These are phyloP conservation scores for Tubosaeta sp. DNA, from an alignment of 768 basidiomycete species.

Conservation along the genomic window DNA sequence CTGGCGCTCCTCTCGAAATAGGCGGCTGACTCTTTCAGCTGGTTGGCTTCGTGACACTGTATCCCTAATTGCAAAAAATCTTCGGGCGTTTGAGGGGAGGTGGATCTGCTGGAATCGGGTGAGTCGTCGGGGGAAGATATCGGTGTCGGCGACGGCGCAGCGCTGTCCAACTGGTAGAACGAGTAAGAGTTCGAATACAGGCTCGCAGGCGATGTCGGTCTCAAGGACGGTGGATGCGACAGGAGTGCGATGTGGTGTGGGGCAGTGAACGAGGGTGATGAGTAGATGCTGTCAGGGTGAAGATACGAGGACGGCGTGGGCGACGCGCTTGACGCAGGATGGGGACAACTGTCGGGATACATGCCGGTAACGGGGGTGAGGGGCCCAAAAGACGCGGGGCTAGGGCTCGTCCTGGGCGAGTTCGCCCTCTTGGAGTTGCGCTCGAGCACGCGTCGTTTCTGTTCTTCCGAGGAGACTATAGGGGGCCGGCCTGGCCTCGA, in stretches of 20 bases:
- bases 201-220: slow-evolving; percentile 36
- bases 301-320: slow-evolving; percentile 10
- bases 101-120: slow-evolving; percentile 13
- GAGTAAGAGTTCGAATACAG: slow-evolving; percentile 61
- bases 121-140: slow-evolving; percentile 12
- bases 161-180: slow-evolving; percentile 55
- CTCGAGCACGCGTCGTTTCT: slow-evolving; percentile 48
- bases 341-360: slow-evolving; percentile 2
- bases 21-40: slow-evolving; percentile 59
- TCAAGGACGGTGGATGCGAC: slow-evolving; percentile 34
- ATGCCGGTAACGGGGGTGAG: slow-evolving; percentile 23
- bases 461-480: slow-evolving; percentile 35
- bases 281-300: slow-evolving; percentile 13
- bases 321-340: background rate
- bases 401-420: slow-evolving; percentile 26
- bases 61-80: slow-evolving; percentile 76
- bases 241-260: slow-evolving; percentile 16
- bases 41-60: slow-evolving; percentile 70
- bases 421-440: slow-evolving; percentile 47
- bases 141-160: slow-evolving; percentile 41
- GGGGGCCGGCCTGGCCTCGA: slow-evolving; percentile 57
- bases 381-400: slow-evolving; percentile 5
- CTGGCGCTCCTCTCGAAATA: slow-evolving; percentile 78
- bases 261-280: slow-evolving; percentile 13
- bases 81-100: slow-evolving; percentile 43